Conservation (phyloP, 1,284 basidiomycete species). For the Apiotrichum akiyoshidainum region DNA sequence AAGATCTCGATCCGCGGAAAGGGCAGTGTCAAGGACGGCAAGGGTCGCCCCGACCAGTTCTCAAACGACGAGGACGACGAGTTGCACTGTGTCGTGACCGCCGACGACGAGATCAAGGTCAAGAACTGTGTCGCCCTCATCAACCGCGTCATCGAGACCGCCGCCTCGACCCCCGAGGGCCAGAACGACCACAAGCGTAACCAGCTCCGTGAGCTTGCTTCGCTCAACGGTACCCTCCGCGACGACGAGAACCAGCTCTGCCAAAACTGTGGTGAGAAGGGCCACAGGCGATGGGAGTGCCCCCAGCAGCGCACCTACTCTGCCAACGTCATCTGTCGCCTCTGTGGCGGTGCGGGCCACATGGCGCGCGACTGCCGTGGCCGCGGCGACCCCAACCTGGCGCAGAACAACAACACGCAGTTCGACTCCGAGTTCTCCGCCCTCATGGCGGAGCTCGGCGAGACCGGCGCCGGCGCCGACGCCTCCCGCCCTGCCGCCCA, state of each 20-base stretch:
- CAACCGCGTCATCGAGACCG: slow-evolving; percentile 97
- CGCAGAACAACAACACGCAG: slow-evolving; percentile 50
- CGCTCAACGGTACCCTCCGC: slow-evolving; percentile 95
- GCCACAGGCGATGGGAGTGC: slow-evolving; percentile 93
- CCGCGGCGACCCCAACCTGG: slow-evolving; percentile 53
- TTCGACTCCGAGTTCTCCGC: slow-evolving; percentile 98
- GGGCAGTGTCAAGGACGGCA: slow-evolving; percentile 98
- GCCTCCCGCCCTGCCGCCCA: slow-evolving; percentile 21
- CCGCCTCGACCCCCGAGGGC: slow-evolving; percentile 96
- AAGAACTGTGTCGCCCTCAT: slow-evolving; percentile 87
- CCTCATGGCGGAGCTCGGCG: slow-evolving; percentile 96
- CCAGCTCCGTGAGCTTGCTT: slow-evolving; percentile 95
- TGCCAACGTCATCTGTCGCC: slow-evolving; percentile 94
- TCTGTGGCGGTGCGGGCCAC: slow-evolving; percentile 88
- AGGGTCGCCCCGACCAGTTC: slow-evolving; percentile 85
- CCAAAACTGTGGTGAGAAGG: slow-evolving; percentile 86
- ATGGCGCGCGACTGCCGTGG: slow-evolving; percentile 91
- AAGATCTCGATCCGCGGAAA: slow-evolving; percentile 99
- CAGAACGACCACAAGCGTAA: slow-evolving; percentile 99
- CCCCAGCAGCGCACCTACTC: slow-evolving; percentile 94
- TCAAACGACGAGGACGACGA: slow-evolving; percentile 98
- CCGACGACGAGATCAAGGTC: slow-evolving; percentile 89
- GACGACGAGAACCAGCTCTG: slow-evolving; percentile 99
- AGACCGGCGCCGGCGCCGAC: slow-evolving; percentile 57
- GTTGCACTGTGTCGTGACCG: slow-evolving; percentile 94